Percentiles rank a stretch among this genome's conserved stretches.
phyloP scores from a whole-genome alignment of 306 rosid genomes.

The Macrotyloma uniflorum region DNA sequence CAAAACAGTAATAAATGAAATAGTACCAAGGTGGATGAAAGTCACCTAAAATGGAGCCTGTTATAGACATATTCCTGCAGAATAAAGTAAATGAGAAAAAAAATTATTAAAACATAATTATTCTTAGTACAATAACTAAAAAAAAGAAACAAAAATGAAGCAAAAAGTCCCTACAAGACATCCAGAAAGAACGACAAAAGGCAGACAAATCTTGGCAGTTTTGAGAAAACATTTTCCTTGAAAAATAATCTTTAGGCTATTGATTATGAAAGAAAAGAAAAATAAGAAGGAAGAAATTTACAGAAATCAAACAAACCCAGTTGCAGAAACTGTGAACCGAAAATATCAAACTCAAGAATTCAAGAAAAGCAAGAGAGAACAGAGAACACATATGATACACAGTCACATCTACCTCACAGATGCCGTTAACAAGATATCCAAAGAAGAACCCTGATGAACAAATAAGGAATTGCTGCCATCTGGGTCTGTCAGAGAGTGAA shows the following conservation, averaged over 20 bases:
- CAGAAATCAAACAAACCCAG: slow-evolving; percentile 12
- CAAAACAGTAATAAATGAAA: slow-evolving; percentile 30
- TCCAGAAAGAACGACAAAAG: slow-evolving; percentile 31
- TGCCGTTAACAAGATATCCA: slow-evolving; percentile 90
- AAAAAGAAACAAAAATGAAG: background rate
- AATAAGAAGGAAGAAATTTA: background rate
- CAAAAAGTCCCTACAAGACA: slow-evolving; percentile 6
- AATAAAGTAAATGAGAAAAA: slow-evolving; percentile 36
- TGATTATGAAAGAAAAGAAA: background rate
- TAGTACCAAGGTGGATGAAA: slow-evolving; percentile 5
- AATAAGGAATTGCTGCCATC: slow-evolving; percentile 88
- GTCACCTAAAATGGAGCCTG: slow-evolving; percentile 91
- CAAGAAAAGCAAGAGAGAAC: slow-evolving; percentile 20
- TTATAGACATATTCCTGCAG: slow-evolving; percentile 95
- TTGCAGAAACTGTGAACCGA: slow-evolving; percentile 24
- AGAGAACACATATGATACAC: background rate
- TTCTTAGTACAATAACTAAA: background rate
- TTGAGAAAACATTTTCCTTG: slow-evolving; percentile 16
- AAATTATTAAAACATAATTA: background rate
- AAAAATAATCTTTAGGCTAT: slow-evolving; percentile 24
- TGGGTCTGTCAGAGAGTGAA: slow-evolving; percentile 84
- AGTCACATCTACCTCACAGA: slow-evolving; percentile 72
- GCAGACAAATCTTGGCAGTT: slow-evolving; percentile 15
- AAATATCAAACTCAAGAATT: background rate
- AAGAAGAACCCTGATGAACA: slow-evolving; percentile 97